Evolutionary conservation across 345 rosid species (phyloP).

Genomic region (Gossypium longicalyx): DNA sequence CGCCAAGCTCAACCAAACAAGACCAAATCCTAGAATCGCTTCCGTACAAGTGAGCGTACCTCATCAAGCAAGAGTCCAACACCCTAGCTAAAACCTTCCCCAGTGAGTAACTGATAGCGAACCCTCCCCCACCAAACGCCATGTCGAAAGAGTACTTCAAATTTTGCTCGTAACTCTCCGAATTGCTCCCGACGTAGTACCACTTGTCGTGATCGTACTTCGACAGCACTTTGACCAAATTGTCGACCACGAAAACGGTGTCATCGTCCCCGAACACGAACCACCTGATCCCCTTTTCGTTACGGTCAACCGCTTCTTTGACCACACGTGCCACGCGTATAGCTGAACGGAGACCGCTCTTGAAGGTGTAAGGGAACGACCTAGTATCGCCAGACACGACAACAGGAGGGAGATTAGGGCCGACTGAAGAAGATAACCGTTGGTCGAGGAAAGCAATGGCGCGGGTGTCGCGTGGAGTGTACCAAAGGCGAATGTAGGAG

Average conservation of each 20-base stretch:
- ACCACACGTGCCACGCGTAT: conserved; percentile 82
- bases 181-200: conserved; percentile 75
- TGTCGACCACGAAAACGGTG: conserved; percentile 80
- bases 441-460: conserved; percentile 71
- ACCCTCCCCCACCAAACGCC: conserved; percentile 96
- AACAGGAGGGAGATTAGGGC: conserved; percentile 49
- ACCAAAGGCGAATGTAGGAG: conserved; percentile 76
- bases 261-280: conserved; percentile 94
- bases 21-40: conserved; percentile 83
- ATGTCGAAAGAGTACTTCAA: conserved; percentile 70
- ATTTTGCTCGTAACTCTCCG: conserved; percentile 82
- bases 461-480: conserved; percentile 53
- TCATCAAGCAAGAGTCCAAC: conserved; percentile 72
- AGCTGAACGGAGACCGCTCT: conserved; percentile 71
- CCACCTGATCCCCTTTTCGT: conserved; percentile 64
- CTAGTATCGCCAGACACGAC: conserved; percentile 58
- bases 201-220: conserved; percentile 73
- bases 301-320: conserved; percentile 67
- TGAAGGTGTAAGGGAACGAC: conserved; percentile 64
- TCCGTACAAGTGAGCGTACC: conserved; percentile 78
- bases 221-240: conserved; percentile 58
- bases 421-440: conserved; percentile 23
- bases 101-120: conserved; percentile 65
- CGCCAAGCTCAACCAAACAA: conserved; percentile 83
- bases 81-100: conserved; percentile 56